A percentile compares a stretch with the other conserved stretches of the same genome.
Conservation (phyloP, 73 alveolate species). For the Breviolum minutum region DNA sequence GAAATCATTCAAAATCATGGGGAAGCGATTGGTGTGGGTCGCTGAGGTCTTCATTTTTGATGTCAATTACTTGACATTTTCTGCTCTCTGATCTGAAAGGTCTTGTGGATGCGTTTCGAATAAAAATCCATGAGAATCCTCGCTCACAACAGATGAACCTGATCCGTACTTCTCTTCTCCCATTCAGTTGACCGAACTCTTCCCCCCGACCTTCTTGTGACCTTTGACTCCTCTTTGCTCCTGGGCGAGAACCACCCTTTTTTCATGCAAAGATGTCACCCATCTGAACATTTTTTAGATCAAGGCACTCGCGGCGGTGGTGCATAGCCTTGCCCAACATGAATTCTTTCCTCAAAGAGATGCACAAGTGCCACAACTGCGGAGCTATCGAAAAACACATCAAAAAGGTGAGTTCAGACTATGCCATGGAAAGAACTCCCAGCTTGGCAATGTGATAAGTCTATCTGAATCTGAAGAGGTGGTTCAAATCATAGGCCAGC, state of each 20-base stretch:
- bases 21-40: too few species aligned
- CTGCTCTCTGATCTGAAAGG: too few species aligned
- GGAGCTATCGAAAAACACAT: neutral
- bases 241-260: neutral
- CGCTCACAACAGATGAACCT: too few species aligned
- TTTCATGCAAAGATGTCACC: neutral
- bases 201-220: neutral
- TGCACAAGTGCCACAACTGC: neutral
- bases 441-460: neutral
- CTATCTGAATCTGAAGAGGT: neutral
- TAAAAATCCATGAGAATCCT: neutral
- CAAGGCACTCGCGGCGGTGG: conserved; percentile 6
- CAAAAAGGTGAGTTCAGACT: neutral
- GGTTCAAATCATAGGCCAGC: neutral
- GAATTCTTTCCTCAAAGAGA: conserved; percentile 55
- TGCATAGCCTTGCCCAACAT: conserved; percentile 73
- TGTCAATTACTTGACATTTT: too few species aligned
- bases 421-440: neutral
- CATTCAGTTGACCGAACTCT: too few species aligned
- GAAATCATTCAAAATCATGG: too few species aligned
- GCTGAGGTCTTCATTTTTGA: too few species aligned
- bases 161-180: too few species aligned
- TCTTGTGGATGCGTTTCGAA: neutral
- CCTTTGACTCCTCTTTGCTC: neutral
- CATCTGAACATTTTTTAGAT: neutral